phyloP scores from a whole-genome alignment of 2,329 filamentous ascomycete species.

The Colletotrichum musae region DNA sequence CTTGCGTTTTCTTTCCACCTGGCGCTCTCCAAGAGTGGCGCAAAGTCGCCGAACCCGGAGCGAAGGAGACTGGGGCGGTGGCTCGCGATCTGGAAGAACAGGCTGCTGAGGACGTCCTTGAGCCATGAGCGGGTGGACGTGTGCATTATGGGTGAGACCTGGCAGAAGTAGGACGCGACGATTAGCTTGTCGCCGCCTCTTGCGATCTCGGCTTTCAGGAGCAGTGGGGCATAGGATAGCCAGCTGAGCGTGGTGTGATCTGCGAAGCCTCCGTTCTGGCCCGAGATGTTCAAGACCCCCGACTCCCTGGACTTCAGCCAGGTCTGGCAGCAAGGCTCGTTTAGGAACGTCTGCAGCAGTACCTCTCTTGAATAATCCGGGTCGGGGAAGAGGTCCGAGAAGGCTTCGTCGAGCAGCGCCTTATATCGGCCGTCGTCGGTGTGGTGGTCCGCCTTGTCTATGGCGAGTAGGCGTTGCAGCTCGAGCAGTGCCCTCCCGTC shows the following conservation, averaged over 20 bases:
- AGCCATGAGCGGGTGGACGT: not conserved
- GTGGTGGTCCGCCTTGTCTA: not conserved
- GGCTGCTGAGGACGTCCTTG: not conserved
- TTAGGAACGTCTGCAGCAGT: not conserved
- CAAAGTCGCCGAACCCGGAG: not conserved
- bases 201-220: not conserved
- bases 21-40: not conserved
- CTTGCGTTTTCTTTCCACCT: not conserved
- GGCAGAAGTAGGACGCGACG: not conserved
- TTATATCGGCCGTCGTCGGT: not conserved
- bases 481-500: not conserved
- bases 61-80: not conserved
- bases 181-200: not conserved
- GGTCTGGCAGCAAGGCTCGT: not conserved
- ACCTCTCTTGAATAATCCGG: not conserved
- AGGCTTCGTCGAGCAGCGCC: not conserved
- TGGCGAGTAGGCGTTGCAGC: not conserved
- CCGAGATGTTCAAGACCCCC: not conserved
- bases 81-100: not conserved
- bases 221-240: not conserved
- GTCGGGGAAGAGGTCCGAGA: not conserved
- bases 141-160: not conserved
- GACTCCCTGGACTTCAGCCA: not conserved
- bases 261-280: not conserved
- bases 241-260: not conserved